phyloP scores from a whole-genome alignment of 2,329 filamentous ascomycete species.

The Chrysosporium keratinophilum region DNA sequence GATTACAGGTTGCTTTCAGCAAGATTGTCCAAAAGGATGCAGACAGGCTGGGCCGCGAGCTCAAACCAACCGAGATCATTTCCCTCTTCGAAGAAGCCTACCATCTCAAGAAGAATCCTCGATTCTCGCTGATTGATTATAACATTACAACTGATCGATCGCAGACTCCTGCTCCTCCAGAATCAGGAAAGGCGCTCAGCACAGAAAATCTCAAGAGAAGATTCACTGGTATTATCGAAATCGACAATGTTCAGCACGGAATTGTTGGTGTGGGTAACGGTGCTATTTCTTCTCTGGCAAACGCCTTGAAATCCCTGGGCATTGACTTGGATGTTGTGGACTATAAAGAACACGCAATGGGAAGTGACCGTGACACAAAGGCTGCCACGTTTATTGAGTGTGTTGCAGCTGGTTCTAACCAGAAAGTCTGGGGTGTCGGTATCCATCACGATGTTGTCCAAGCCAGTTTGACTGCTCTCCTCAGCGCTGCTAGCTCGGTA shows the following conservation, averaged over 20 bases:
- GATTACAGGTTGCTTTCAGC: conserved; percentile 83
- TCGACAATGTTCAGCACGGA: conserved; percentile 69
- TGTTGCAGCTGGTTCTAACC: conserved; percentile 53
- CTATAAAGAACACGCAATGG: conserved; percentile 94
- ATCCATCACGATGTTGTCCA: conserved; percentile 90
- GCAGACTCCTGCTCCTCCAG: conserved; percentile 57
- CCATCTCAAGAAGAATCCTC: conserved; percentile 69
- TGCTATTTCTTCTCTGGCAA: conserved; percentile 77
- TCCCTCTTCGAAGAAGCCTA: conserved; percentile 82
- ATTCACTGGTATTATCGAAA: conserved; percentile 73
- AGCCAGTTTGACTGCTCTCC: conserved; percentile 72
- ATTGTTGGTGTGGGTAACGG: conserved; percentile 78
- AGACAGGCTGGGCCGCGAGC: conserved; percentile 71
- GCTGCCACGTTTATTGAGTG: conserved; percentile 95
- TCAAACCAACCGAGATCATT: conserved; percentile 73
- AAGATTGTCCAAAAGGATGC: conserved; percentile 73
- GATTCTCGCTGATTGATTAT: conserved; percentile 84
- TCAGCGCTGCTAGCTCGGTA: conserved; percentile 78
- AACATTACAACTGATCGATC: conserved; percentile 78
- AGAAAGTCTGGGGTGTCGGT: conserved; percentile 80
- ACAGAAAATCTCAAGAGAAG: conserved; percentile 68
- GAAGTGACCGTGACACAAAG: conserved; percentile 68
- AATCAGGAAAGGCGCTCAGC: conserved; percentile 60
- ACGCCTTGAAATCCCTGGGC: conserved; percentile 66
- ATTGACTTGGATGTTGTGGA: conserved; percentile 84